Evolutionary conservation across 164 flowering plant species (phyloP), one percentile per base, ranked within the genome.

Genomic region (Macadamia tetraphylla): DNA sequence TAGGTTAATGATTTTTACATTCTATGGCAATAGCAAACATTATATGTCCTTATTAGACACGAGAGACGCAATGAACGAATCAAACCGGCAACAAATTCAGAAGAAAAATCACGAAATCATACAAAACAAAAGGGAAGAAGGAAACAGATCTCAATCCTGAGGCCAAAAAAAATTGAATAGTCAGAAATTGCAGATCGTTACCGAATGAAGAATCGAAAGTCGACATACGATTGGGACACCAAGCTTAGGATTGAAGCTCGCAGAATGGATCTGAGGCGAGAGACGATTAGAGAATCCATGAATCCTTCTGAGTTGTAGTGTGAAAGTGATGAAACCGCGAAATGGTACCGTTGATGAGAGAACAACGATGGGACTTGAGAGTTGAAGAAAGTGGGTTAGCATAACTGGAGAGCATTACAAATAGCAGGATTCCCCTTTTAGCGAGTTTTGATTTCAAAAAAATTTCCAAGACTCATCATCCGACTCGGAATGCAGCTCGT

Each of bases 171-270:
- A 32, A 71, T 77, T 78, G 53, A 75, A 79, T 73, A 15, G 56
- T 68, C 64, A 15, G 74, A 62, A 65, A 67, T 42, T 69, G 79
- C 72, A 67, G 70, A 69, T 67, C 59, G 74, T 78, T 81, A 83
- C 81, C 81, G 31, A 74, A 69, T 55, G 75, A 67, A 68, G 60
- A 13, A 51, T 68, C 75, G 9, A 66, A 55, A 62, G 5, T 52
- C 11, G 58, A 67, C 78, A 75, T 75, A 61, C 14, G n/a, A 68
- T 12, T 46, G 6, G 18, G 44, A 48, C 48, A 64, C 63, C 49
- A 60, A 58, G 48, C 10, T 59, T 29, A 12, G n/a, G 9, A 15
- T 10, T 18, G 58, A 51, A 49, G 56, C 15, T 49, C 49, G 63
- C 70, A 7, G 23, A 23, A 71, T 35, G 57, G 7, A 32, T 14